phyloP scores from a whole-genome alignment of 495 filamentous ascomycete species.

The Daldinia vernicosa region DNA sequence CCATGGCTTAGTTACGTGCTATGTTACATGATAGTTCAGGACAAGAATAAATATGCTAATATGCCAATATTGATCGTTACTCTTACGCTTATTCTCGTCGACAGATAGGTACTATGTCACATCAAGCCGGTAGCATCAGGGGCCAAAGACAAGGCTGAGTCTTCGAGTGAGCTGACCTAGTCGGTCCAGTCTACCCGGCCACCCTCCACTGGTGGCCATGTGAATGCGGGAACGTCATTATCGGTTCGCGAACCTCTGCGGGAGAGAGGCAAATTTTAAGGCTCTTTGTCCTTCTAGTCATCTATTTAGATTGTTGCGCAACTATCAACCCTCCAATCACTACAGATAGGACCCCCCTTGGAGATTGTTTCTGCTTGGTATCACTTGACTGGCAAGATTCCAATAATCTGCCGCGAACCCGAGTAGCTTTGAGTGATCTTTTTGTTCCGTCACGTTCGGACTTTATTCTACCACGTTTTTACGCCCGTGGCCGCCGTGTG shows the following conservation, averaged over 20 bases:
- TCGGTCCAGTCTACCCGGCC: slow-evolving; percentile 7
- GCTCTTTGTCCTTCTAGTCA: slow-evolving; percentile 28
- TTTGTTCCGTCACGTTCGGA: slow-evolving; percentile 19
- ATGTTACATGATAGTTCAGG: background rate
- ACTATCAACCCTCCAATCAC: slow-evolving; percentile 8
- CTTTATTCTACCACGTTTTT: slow-evolving; percentile 13
- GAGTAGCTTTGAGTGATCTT: slow-evolving; percentile 24
- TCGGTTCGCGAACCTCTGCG: slow-evolving; percentile 19
- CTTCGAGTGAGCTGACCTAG: slow-evolving; percentile 28
- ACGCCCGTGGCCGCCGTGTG: slow-evolving; percentile 24
- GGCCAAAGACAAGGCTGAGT: slow-evolving; percentile 27
- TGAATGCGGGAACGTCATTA: slow-evolving; percentile 17
- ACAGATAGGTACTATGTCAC: background rate
- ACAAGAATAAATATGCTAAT: background rate
- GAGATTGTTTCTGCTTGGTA: slow-evolving; percentile 9
- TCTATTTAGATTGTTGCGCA: slow-evolving; percentile 13
- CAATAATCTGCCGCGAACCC: background rate
- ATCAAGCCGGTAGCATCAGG: slow-evolving; percentile 8
- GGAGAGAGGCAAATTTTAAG: slow-evolving; percentile 10
- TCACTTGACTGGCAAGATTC: slow-evolving; percentile 31
- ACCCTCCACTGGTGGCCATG: slow-evolving; percentile 10
- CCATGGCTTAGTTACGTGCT: background rate
- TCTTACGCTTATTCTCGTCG: background rate
- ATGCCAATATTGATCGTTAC: background rate
- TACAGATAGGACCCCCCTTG: slow-evolving; percentile 12